Evolutionary conservation across 139 green algal genomes (phyloP).

Genomic region (Desmodesmus armatus): DNA sequence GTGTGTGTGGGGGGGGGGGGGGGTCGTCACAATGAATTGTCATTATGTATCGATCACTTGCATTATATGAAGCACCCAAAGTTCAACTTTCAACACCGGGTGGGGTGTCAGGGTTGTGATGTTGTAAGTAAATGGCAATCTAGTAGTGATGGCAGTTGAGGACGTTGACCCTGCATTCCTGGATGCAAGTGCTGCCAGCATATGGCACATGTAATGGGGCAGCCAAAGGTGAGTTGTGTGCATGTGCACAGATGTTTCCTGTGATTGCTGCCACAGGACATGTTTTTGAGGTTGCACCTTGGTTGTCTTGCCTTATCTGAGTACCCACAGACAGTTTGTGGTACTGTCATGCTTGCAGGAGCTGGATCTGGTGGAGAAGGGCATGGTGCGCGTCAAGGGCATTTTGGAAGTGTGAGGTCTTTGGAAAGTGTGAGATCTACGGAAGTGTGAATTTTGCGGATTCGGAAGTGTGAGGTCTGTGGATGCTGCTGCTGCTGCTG

Average conservation of each 20-base stretch:
- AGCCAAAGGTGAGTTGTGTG: background rate
- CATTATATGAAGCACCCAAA: background rate
- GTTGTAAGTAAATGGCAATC: background rate
- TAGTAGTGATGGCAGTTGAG: background rate
- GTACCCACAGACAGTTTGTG: background rate
- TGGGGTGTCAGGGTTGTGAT: background rate
- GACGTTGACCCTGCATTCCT: background rate
- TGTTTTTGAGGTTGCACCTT: too few relatives aligned
- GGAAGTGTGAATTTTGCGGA: background rate
- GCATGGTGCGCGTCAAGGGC: constrained; percentile 92
- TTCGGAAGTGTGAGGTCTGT: background rate
- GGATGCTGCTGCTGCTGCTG: background rate
- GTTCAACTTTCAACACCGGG: background rate
- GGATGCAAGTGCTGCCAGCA: background rate
- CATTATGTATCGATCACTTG: background rate
- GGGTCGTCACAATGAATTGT: background rate
- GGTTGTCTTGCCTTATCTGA: too few relatives aligned
- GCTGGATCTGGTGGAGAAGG: constrained; percentile 89
- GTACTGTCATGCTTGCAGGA: constrained; percentile 53
- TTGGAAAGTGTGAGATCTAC: background rate
- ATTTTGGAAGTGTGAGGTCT: constrained; percentile 61
- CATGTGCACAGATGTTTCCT: background rate
- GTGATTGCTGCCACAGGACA: too few relatives aligned
- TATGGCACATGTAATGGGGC: background rate
- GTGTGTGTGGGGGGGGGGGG: background rate